A percentile compares a stretch with the other conserved stretches of the same genome.
These are phyloP conservation scores for Schoenoplectus tabernaemontani DNA, from an alignment of 202 grass and related monocot genomes.

Conservation along the genomic window DNA sequence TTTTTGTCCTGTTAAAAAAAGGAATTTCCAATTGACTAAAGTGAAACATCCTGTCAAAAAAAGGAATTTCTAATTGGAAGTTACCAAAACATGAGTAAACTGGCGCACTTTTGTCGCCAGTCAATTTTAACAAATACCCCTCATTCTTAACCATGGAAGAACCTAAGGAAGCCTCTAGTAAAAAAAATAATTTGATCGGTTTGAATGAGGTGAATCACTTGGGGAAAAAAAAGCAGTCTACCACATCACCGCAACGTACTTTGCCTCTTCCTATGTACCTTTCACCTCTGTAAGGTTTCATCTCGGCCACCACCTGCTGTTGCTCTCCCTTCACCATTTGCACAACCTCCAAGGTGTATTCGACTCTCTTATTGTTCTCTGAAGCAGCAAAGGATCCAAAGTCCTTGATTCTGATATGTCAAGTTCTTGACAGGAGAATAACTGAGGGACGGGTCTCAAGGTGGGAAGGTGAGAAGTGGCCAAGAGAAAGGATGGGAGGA, in stretches of 20 bases:
- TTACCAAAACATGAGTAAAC: not conserved
- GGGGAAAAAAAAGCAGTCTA: constrained; percentile 3
- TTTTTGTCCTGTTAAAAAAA: not conserved
- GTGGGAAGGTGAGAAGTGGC: not conserved
- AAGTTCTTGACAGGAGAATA: constrained; percentile 26
- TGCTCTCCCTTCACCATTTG: constrained; percentile 23
- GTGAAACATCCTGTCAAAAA: not conserved
- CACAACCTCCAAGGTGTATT: constrained; percentile 23
- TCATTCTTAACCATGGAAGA: not conserved
- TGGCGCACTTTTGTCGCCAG: not conserved
- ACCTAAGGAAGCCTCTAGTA: not conserved
- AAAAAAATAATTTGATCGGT: not conserved
- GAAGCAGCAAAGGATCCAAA: constrained; percentile 28
- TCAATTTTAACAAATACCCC: not conserved
- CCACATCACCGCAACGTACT: constrained; percentile 31
- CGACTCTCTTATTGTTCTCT: constrained; percentile 24
- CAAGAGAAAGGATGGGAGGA: not conserved
- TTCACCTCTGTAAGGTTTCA: too few relatives aligned
- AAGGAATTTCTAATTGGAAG: not conserved
- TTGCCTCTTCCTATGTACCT: not conserved
- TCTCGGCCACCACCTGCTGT: constrained; percentile 29
- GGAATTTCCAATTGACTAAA: not conserved
- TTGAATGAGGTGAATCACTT: constrained; percentile 27
- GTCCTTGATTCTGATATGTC: constrained; percentile 9
- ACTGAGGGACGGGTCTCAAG: not conserved